phyloP scores from a whole-genome alignment of 2,329 filamentous ascomycete genomes.

The Stylonectria norvegica region DNA sequence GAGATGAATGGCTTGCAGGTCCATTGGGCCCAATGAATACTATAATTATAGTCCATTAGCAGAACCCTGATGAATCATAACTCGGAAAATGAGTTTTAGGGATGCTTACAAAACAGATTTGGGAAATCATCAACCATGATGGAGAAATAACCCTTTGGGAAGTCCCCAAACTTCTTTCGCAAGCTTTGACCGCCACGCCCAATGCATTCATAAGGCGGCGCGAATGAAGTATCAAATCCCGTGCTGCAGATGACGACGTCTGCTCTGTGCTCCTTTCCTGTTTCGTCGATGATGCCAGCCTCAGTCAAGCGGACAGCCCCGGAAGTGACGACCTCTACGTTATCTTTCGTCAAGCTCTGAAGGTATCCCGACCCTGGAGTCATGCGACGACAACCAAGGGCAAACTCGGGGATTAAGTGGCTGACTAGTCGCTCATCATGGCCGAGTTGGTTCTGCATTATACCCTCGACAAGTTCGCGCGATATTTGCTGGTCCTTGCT shows the following conservation, averaged over 20 bases:
- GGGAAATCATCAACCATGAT: constrained; percentile 48
- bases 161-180: constrained; percentile 42
- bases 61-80: not conserved
- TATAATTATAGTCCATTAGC: not conserved
- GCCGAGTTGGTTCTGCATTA: constrained; percentile 1
- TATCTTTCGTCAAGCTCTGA: constrained; percentile 40
- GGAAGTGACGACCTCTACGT: constrained; percentile 44
- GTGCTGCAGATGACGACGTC: constrained; percentile 55
- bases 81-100: not conserved
- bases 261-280: constrained; percentile 44
- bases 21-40: constrained; percentile 25
- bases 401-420: constrained; percentile 46
- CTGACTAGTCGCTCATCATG: constrained; percentile 45
- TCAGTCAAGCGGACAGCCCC: constrained; percentile 44
- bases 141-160: constrained; percentile 50
- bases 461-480: not conserved
- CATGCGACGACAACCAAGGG: constrained; percentile 45
- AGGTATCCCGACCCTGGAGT: constrained; percentile 49
- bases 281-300: constrained; percentile 45
- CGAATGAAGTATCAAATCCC: constrained; percentile 52
- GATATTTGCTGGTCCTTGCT: constrained; percentile 1
- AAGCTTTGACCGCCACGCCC: constrained; percentile 45
- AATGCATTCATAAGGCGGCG: constrained; percentile 46
- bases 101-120: constrained; percentile 43
- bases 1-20: constrained; percentile 21